These are phyloP conservation scores for Scutellaria baicalensis DNA, from an alignment of 257 asterid species.

Conservation along the genomic window DNA sequence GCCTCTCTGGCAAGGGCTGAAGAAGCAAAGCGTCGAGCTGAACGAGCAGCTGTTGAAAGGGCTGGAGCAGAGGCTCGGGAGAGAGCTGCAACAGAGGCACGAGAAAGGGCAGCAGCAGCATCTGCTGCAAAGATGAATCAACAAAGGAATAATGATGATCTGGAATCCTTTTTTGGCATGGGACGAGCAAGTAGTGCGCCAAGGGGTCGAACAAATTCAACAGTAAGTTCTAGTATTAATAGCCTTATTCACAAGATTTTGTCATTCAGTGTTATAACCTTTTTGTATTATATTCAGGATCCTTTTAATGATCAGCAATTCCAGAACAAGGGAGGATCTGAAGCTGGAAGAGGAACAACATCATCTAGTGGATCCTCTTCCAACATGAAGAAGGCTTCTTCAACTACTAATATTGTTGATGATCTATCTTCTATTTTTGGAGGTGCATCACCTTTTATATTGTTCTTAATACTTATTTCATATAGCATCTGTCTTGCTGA, in stretches of 20 bases:
- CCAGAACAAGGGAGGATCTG: conserved; percentile 57
- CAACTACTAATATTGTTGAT: conserved; percentile 74
- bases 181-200: conserved; percentile 91
- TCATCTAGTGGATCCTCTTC: conserved; percentile 58
- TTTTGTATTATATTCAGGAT: conserved; percentile 45
- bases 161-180: conserved; percentile 83
- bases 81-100: conserved; percentile 86
- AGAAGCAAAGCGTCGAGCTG: conserved; percentile 82
- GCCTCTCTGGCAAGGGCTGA: conserved; percentile 62
- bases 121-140: conserved; percentile 62
- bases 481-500: conserved; percentile 18
- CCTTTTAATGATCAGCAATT: conserved; percentile 58
- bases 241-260: conserved; percentile 19
- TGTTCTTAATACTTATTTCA: neutral
- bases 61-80: conserved; percentile 91
- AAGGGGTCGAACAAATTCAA: conserved; percentile 51
- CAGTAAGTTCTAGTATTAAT: conserved; percentile 44
- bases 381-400: conserved; percentile 69
- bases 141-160: conserved; percentile 71
- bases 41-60: conserved; percentile 87
- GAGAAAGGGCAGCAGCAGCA: conserved; percentile 60
- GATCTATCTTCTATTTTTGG: conserved; percentile 93
- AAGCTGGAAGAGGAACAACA: conserved; percentile 55
- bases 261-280: neutral
- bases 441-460: conserved; percentile 35